Conservation (phyloP, 2,329 filamentous ascomycete species). For the Intubia oerlemansii region DNA sequence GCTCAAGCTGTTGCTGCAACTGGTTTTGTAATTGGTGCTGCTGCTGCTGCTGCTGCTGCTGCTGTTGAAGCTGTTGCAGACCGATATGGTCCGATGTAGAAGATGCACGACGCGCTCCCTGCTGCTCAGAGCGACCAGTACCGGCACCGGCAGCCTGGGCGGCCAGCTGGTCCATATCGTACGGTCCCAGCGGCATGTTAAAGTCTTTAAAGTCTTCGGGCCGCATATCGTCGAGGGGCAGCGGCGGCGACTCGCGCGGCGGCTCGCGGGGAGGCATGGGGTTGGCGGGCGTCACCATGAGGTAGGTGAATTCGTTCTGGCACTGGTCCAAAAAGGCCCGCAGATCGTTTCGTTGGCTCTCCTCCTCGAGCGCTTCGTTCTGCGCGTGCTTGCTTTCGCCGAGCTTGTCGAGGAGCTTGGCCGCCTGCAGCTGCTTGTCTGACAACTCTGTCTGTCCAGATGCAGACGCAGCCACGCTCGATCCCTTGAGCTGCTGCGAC, state of each 20-base stretch:
- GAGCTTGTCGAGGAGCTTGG: constrained; percentile 16
- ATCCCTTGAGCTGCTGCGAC: constrained; percentile 42
- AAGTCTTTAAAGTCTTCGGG: constrained; percentile 37
- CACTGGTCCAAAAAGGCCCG: constrained; percentile 42
- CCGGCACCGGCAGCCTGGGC: no score
- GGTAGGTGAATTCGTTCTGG: constrained; percentile 43
- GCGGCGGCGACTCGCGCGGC: constrained; percentile 24
- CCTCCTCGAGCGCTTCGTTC: constrained; percentile 21
- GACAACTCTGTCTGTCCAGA: no score
- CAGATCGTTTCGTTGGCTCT: constrained; percentile 28
- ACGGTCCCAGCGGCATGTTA: constrained; percentile 18
- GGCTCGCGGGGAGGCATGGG: constrained; percentile 43
- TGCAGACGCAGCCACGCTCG: constrained; percentile 17
- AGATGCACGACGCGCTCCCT: no score
- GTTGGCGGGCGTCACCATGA: constrained; percentile 47
- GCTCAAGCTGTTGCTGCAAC: constrained; percentile 1
- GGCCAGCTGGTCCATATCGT: no score
- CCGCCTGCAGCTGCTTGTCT: constrained; percentile 27
- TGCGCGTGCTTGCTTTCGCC: constrained; percentile 18
- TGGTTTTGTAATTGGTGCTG: constrained; percentile 25
- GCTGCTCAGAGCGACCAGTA: no score
- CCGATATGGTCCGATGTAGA: no score
- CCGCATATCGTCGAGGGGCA: constrained; percentile 36
- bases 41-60: constrained; percentile 14
- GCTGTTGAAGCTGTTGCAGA: no score